Base-by-base conservation (phyloP, 257 asterid species). In the Petunia secreta region DNA sequence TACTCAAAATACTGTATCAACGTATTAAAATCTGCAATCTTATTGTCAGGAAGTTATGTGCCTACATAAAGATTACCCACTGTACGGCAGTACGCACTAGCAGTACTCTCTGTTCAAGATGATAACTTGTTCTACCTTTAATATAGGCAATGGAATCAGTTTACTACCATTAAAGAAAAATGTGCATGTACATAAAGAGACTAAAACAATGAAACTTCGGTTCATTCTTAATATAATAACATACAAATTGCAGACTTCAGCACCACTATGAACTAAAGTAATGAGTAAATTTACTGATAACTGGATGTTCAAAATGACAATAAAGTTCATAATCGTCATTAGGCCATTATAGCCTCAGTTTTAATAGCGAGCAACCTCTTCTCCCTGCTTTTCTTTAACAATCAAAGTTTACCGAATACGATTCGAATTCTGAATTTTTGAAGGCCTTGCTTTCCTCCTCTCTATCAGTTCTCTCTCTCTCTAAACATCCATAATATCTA, bases 41-140 rank as follows among this genome's bases (percentile, higher is more conserved):
- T 71, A 46, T 9, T 71, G 77, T 48, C 77, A 71, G 77, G 81
- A 85, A 59, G 87, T 78, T 75, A 84, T 82, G 85, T 83, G 84
- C 84, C 87, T 79, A 82, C 85, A 84, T 86, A 83, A 76, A 80
- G 78, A 80, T 59, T 65, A 65, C 67, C 80, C 80, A 62, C 53
- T 77, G 90, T 88, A 90, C 92, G 90, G 90, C 82, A 80, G 91
- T 86, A 88, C 88, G 78, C 83, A 81, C 83, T 80, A 75, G 80
- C 66, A 78, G 85, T 81, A 77, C 77, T 71, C 77, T 11, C 89
- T 80, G n/a, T 75, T 68, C 66, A 75, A 64, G 63, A 74, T 8
- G 53, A 67, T 66, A 60, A 75, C 52, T 67, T 79, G 79, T 69
- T 79, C 83, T 63, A 50, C 79, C 43, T 43, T 79, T 3, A 38